Percentiles rank a stretch among this genome's conserved stretches.
Evolutionary conservation across 1,284 basidiomycete genomes (phyloP).

Genomic region (Malassezia brasiliensis): DNA sequence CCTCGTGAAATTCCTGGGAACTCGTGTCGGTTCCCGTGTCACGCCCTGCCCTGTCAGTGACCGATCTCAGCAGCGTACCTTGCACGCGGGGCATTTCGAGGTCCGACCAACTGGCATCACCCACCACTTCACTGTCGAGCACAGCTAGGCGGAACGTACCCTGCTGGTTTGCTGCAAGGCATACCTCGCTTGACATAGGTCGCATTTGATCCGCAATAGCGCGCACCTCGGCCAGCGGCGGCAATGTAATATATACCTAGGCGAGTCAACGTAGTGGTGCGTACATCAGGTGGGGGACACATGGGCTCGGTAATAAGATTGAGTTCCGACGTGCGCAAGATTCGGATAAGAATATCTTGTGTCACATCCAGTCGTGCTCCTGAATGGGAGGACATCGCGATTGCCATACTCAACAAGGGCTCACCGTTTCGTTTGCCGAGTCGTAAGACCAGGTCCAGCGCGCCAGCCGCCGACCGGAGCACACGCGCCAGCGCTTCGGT

Average conservation of each 20-base stretch:
- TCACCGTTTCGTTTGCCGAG: constrained; percentile 70
- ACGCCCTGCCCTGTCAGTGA: background rate
- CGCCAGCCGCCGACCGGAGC: constrained; percentile 54
- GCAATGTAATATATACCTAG: constrained; percentile 72
- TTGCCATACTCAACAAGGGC: constrained; percentile 65
- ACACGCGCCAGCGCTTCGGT: constrained; percentile 68
- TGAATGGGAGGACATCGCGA: constrained; percentile 56
- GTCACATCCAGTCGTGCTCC: constrained; percentile 27
- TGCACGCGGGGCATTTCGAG: constrained; percentile 56
- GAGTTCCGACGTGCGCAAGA: constrained; percentile 65
- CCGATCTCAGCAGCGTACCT: background rate
- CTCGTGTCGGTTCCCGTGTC: too few species aligned
- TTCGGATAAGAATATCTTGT: constrained; percentile 53
- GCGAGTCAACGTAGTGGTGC: constrained; percentile 29
- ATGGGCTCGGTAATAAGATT: constrained; percentile 66
- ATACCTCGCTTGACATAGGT: constrained; percentile 66
- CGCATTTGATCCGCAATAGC: constrained; percentile 67
- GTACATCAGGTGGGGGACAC: constrained; percentile 77
- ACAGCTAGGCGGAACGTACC: constrained; percentile 52
- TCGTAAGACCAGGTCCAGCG: constrained; percentile 65
- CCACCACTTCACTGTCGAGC: constrained; percentile 60
- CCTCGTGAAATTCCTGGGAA: constrained; percentile 2
- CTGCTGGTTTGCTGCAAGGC: constrained; percentile 59
- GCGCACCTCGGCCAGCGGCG: constrained; percentile 65
- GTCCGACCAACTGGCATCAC: constrained; percentile 71